phyloP scores from a whole-genome alignment of 192 early-diverging fungal species.

The Obelidium mucronatum region DNA sequence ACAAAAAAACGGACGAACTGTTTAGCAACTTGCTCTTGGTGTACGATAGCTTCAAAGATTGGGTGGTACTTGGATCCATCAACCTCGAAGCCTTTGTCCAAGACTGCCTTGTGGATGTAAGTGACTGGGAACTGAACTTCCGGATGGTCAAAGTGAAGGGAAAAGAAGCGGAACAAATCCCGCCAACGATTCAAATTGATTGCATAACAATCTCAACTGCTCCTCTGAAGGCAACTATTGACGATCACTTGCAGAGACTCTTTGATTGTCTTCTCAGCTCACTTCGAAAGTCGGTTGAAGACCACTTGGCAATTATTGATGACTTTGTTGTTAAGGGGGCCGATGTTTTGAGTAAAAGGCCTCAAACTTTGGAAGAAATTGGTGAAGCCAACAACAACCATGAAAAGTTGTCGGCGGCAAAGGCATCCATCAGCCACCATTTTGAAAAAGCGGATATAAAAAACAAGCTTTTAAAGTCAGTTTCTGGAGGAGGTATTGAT shows the following conservation, averaged over 20 bases:
- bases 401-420: slow-evolving; percentile 54
- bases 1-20: slow-evolving; percentile 57
- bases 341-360: slow-evolving; percentile 52
- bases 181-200: slow-evolving; percentile 54
- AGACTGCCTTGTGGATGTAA: slow-evolving; percentile 47
- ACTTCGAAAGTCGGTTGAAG: slow-evolving; percentile 45
- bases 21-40: slow-evolving; percentile 58
- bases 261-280: slow-evolving; percentile 58
- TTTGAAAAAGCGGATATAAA: slow-evolving; percentile 61
- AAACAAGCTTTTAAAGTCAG: slow-evolving; percentile 63
- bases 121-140: slow-evolving; percentile 64
- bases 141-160: slow-evolving; percentile 62
- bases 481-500: slow-evolving; percentile 58
- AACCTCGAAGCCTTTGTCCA: slow-evolving; percentile 59
- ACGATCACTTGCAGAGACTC: slow-evolving; percentile 64
- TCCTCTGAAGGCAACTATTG: slow-evolving; percentile 64
- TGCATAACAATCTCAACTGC: slow-evolving; percentile 61
- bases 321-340: slow-evolving; percentile 58
- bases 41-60: slow-evolving; percentile 62
- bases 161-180: slow-evolving; percentile 65
- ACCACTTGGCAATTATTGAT: slow-evolving; percentile 52
- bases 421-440: slow-evolving; percentile 48
- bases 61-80: slow-evolving; percentile 62
- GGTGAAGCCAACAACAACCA: slow-evolving; percentile 59
- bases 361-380: slow-evolving; percentile 62